Percentiles rank a stretch among this genome's conserved stretches.
These are phyloP conservation scores for Ascochyta fabae DNA, from an alignment of 2,329 filamentous ascomycete genomes.

Conservation along the genomic window DNA sequence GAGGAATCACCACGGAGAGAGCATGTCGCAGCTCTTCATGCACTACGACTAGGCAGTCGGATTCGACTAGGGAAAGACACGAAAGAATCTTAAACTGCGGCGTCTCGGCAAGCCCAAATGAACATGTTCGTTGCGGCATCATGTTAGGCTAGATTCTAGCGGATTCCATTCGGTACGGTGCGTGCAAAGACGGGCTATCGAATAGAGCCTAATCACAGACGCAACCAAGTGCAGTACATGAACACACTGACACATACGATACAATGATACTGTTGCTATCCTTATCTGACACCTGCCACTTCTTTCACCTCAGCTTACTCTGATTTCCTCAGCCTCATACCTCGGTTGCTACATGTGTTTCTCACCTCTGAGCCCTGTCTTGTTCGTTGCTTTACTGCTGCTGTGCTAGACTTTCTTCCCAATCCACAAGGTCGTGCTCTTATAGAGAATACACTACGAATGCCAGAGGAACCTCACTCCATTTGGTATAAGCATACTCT, in stretches of 20 bases:
- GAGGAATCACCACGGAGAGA: constrained; percentile 95
- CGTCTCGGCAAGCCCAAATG: not conserved
- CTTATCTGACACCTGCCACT: not conserved
- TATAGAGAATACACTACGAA: too few relatives aligned
- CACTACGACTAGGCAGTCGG: constrained; percentile 45
- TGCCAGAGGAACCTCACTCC: too few relatives aligned
- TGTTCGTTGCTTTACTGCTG: too few relatives aligned
- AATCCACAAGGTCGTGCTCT: too few relatives aligned
- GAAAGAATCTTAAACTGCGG: not conserved
- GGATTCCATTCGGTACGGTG: not conserved
- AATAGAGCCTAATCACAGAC: not conserved
- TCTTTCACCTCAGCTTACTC: not conserved
- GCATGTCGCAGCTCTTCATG: constrained; percentile 64
- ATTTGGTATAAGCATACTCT: too few relatives aligned
- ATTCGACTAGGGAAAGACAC: not conserved
- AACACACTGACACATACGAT: constrained; percentile 1
- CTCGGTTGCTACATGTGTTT: too few relatives aligned
- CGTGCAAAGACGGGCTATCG: not conserved
- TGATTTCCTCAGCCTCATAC: too few relatives aligned
- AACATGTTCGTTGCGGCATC: not conserved
- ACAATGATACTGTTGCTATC: constrained; percentile 8
- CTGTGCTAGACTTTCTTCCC: too few relatives aligned
- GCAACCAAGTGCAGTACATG: not conserved
- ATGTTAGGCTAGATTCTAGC: not conserved
- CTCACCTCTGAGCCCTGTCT: too few relatives aligned